Evolutionary conservation across 257 asterid genomes (phyloP).

Genomic region (Datura wrightii): DNA sequence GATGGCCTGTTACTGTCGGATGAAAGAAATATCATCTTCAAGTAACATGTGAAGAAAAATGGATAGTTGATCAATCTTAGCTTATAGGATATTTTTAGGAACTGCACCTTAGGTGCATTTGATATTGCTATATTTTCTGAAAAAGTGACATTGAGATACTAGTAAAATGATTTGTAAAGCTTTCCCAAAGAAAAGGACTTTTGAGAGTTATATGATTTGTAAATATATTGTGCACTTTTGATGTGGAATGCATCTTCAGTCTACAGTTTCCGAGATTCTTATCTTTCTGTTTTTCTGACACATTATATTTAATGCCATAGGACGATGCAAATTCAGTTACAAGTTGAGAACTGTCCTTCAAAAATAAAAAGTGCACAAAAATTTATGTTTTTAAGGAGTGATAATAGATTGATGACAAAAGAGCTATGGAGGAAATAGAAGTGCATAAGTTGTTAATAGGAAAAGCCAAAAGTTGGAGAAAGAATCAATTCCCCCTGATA

Average conservation of each 20-base stretch:
- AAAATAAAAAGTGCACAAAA: background rate
- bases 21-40: background rate
- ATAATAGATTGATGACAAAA: background rate
- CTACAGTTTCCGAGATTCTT: background rate
- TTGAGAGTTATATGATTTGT: background rate
- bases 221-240: background rate
- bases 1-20: background rate
- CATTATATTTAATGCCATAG: background rate
- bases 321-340: background rate
- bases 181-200: background rate
- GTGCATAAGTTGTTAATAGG: background rate
- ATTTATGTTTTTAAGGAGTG: background rate
- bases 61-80: background rate
- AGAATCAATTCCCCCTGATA: background rate
- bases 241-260: background rate
- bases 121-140: background rate
- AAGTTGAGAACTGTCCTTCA: background rate
- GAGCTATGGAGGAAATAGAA: background rate
- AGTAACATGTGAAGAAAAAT: background rate
- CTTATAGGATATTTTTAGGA: background rate
- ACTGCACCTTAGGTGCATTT: background rate
- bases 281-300: background rate
- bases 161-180: background rate
- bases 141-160: background rate
- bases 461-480: background rate